These are phyloP conservation scores for Cadophora malorum DNA, from an alignment of 2,329 filamentous ascomycete species.

Conservation along the genomic window DNA sequence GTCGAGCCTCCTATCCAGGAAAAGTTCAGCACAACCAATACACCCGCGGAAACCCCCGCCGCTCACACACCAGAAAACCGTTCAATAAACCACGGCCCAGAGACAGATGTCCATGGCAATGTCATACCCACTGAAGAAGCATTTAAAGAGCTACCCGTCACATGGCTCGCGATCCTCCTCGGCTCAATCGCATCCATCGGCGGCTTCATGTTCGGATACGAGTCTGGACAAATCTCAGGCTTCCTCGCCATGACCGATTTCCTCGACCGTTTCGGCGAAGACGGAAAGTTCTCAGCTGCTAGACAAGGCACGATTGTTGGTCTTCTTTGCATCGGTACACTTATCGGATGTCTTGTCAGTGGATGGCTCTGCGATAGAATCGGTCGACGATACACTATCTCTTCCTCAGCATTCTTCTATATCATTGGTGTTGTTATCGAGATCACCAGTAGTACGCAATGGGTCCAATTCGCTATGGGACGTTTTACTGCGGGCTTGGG, in stretches of 20 bases:
- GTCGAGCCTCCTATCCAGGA: conserved; percentile 20
- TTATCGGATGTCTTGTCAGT: conserved; percentile 63
- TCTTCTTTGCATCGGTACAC: conserved; percentile 64
- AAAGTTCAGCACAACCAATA: conserved; percentile 20
- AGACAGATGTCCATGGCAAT: conserved; percentile 6
- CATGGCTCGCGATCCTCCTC: conserved; percentile 54
- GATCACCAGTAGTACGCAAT: conserved; percentile 60
- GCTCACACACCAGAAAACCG: conserved; percentile 28
- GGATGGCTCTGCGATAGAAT: conserved; percentile 67
- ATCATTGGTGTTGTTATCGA: conserved; percentile 69
- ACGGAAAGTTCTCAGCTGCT: conserved; percentile 58
- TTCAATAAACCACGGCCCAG: conserved; percentile 11
- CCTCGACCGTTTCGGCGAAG: conserved; percentile 58
- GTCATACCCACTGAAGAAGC: conserved; percentile 2
- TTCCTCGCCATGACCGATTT: conserved; percentile 68
- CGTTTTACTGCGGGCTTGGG: conserved; percentile 70
- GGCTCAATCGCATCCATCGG: conserved; percentile 60
- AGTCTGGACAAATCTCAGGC: conserved; percentile 53
- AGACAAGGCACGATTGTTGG: conserved; percentile 69
- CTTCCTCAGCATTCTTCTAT: conserved; percentile 66
- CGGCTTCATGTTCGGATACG: conserved; percentile 61
- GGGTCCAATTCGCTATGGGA: conserved; percentile 71
- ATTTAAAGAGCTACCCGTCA: conserved; percentile 37
- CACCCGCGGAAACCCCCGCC: conserved; percentile 26
- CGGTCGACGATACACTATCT: conserved; percentile 67